Percentiles rank a stretch among this genome's conserved stretches.
phyloP scores from a whole-genome alignment of 73 alveolate species.

The Paramecium pentaurelia region DNA sequence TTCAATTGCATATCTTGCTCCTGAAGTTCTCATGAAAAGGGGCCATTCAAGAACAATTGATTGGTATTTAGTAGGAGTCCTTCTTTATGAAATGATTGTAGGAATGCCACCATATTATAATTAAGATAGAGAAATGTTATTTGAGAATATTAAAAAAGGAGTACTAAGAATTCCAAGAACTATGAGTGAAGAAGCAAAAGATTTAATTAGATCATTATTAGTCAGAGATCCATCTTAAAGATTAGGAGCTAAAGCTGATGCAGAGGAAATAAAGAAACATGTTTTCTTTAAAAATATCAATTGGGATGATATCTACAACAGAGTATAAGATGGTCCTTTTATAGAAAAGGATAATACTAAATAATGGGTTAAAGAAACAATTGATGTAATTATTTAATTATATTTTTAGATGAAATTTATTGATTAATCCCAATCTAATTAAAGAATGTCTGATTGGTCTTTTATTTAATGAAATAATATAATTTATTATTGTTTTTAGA shows the following conservation, averaged over 20 bases:
- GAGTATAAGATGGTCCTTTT: constrained; percentile 42
- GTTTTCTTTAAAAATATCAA: constrained; percentile 73
- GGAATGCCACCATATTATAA: constrained; percentile 96
- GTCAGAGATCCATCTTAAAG: constrained; percentile 89
- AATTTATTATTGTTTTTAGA: neutral
- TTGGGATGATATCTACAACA: constrained; percentile 70
- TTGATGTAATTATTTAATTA: neutral
- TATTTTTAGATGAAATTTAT: neutral
- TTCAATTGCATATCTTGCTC: constrained; percentile 89
- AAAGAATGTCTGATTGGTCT: constrained; percentile 21
- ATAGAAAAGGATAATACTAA: constrained; percentile 13
- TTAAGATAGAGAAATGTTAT: constrained; percentile 82
- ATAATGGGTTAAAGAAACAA: neutral
- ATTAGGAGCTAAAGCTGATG: constrained; percentile 81
- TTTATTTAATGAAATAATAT: neutral
- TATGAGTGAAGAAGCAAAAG: constrained; percentile 71
- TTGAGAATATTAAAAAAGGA: constrained; percentile 70
- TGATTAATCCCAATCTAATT: neutral
- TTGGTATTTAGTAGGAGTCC: constrained; percentile 96
- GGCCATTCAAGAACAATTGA: constrained; percentile 90
- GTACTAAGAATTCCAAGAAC: constrained; percentile 69
- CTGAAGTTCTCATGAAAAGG: constrained; percentile 79
- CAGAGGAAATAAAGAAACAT: constrained; percentile 77
- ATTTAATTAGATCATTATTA: constrained; percentile 70
- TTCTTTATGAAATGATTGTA: constrained; percentile 92